phyloP scores from a whole-genome alignment of 2,329 filamentous ascomycete genomes.

The Colletotrichum falcatum region DNA sequence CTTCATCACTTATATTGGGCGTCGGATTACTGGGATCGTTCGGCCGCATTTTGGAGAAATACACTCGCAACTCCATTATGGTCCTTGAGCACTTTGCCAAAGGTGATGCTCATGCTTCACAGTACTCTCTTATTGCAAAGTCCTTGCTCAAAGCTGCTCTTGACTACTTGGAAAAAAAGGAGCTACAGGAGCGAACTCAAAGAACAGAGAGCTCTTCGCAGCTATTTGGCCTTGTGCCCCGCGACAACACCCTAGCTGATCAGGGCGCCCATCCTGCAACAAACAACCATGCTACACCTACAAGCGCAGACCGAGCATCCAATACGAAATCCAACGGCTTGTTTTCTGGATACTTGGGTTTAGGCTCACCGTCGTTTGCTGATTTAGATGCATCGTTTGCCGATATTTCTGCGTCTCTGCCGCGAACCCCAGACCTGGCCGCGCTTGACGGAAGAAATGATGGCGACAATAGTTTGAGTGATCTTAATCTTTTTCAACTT shows the following conservation, averaged over 20 bases:
- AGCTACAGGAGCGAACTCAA: conserved; percentile 59
- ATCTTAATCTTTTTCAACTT: conserved; percentile 63
- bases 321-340: background rate
- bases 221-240: conserved; percentile 62
- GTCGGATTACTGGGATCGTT: conserved; percentile 64
- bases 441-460: conserved; percentile 54
- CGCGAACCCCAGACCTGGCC: conserved; percentile 56
- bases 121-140: conserved; percentile 66
- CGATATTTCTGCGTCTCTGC: conserved; percentile 52
- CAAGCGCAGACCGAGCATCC: conserved; percentile 1
- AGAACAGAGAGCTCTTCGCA: conserved; percentile 64
- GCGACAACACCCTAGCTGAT: conserved; percentile 40
- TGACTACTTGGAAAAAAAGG: conserved; percentile 60
- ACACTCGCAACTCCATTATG: conserved; percentile 60
- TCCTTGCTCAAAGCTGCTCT: conserved; percentile 61
- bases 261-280: conserved; percentile 16
- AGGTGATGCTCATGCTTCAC: conserved; percentile 61
- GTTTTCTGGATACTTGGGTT: conserved; percentile 41
- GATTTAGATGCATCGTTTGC: conserved; percentile 55
- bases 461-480: conserved; percentile 56
- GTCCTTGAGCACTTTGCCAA: conserved; percentile 63
- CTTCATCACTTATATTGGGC: conserved; percentile 64
- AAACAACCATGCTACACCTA: conserved; percentile 29
- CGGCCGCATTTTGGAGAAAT: conserved; percentile 64
- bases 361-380: conserved; percentile 49